Percentiles rank a stretch among this genome's conserved stretches.
Conservation (phyloP, 1,284 basidiomycete species). For the Pseudozyma hubeiensis region DNA sequence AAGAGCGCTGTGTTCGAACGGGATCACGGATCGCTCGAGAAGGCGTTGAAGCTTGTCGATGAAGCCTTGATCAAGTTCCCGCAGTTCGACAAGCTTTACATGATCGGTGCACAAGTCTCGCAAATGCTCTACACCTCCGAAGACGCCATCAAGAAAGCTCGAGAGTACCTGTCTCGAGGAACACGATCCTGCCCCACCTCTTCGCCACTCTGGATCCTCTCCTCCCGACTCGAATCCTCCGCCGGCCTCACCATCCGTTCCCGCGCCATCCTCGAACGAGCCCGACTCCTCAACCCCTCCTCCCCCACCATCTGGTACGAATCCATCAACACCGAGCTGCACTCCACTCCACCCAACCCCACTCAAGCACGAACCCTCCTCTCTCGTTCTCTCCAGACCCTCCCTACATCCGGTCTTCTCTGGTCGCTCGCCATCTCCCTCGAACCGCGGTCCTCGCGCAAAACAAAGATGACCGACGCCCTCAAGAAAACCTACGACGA, state of each 20-base stretch:
- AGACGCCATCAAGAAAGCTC: slow-evolving; percentile 27
- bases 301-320: slow-evolving; percentile 90
- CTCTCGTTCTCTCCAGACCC: slow-evolving; percentile 84
- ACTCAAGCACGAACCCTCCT: slow-evolving; percentile 86
- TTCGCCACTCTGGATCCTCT: slow-evolving; percentile 86
- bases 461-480: slow-evolving; percentile 86
- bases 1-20: slow-evolving; percentile 95
- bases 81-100: slow-evolving; percentile 88
- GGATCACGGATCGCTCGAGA: slow-evolving; percentile 81
- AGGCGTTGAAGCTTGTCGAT: slow-evolving; percentile 80
- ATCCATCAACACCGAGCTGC: slow-evolving; percentile 87
- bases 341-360: slow-evolving; percentile 76
- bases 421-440: slow-evolving; percentile 93
- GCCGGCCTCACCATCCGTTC: slow-evolving; percentile 91
- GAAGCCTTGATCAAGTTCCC: slow-evolving; percentile 84
- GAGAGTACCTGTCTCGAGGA: slow-evolving; percentile 73
- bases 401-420: slow-evolving; percentile 85
- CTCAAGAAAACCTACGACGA: slow-evolving; percentile 89
- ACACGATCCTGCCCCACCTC: slow-evolving; percentile 85
- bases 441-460: slow-evolving; percentile 86
- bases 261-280: slow-evolving; percentile 91
- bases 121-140: slow-evolving; percentile 10
- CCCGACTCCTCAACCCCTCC: slow-evolving; percentile 83
- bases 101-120: slow-evolving; percentile 93
- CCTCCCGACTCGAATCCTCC: slow-evolving; percentile 85